Evolutionary conservation across 1,284 basidiomycete species (phyloP), one percentile per base, ranked within the genome.

Genomic region (Cryptococcus sp.): DNA sequence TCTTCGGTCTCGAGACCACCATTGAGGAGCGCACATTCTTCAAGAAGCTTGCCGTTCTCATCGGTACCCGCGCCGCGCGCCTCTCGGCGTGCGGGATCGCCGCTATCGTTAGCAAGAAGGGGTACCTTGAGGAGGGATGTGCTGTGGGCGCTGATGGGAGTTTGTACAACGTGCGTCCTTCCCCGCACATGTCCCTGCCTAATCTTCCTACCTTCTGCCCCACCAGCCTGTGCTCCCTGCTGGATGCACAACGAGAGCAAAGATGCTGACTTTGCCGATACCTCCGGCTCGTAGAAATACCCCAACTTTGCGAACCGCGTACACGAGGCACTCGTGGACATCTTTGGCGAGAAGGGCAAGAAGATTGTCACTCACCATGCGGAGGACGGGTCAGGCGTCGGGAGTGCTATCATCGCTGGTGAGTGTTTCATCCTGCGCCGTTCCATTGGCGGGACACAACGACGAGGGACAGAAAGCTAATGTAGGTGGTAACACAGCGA

Each of bases 341-440:
- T 97, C 64, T 95, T 96, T 72, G 93, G 93, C 35, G 91, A 94
- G 67, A 91, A 89, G 79, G 93, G 92, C 69, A 83, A 85, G 66
- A 90, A 89, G 67, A 91, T 97, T 67, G 77, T 86, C 36, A 95
- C 92, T 0, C 84, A 90, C 74, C 91, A 92, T 67, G 93, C 93
- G 16, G 93, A 97, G 74, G 93, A 96, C 70, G 93, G 93, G 52
- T 91, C 88, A 61, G 93, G 93, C 65, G 92, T 96, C 40, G 93
- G 93, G n/a, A 90, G 88, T 64, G 92, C 91, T 3, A 93, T 97
- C 72, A 95, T 97, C 65, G 93, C 91, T 37, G 89, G 89, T 88
- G 59, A 64, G 85, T 55, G 37, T 47, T 13, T 28, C 5, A 12
- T 39, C 28, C 28, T 33, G 28, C 28, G 28, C 5, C 9, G 28